phyloP scores from a whole-genome alignment of 2,329 filamentous ascomycete species.

The Colletotrichum cordylinicola region DNA sequence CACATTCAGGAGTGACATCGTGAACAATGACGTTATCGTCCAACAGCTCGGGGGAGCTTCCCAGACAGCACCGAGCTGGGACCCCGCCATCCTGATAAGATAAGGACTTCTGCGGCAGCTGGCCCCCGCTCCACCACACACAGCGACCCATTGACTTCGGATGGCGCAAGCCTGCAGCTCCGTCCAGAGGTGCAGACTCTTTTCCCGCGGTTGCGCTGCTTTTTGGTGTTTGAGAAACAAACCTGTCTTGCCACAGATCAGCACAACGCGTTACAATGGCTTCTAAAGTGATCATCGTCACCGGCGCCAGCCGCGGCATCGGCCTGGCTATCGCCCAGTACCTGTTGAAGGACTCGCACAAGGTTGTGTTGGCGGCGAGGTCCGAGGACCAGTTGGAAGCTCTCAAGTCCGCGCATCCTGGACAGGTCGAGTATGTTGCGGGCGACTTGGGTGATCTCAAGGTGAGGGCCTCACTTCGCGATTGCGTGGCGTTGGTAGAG shows the following conservation, averaged over 20 bases:
- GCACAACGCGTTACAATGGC: constrained; percentile 37
- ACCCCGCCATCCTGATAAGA: constrained; percentile 1
- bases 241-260: not conserved
- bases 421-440: constrained; percentile 60
- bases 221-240: not conserved
- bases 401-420: constrained; percentile 56
- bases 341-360: constrained; percentile 59
- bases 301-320: constrained; percentile 68
- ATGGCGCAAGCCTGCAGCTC: not conserved
- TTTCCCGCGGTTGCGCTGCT: not conserved
- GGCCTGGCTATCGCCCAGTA: constrained; percentile 61
- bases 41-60: not conserved
- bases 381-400: constrained; percentile 53
- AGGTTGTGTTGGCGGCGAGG: constrained; percentile 64
- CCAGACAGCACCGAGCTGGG: not conserved
- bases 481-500: not conserved
- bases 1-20: not conserved
- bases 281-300: constrained; percentile 74
- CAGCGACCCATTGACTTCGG: not conserved
- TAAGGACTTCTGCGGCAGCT: not conserved
- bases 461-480: constrained; percentile 35
- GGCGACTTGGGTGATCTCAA: constrained; percentile 61
- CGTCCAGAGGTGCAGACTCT: not conserved
- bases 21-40: not conserved
- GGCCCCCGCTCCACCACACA: constrained; percentile 3